Evolutionary conservation across 108 stramenopile species (phyloP).

Genomic region (Skeletonema tropicum): DNA sequence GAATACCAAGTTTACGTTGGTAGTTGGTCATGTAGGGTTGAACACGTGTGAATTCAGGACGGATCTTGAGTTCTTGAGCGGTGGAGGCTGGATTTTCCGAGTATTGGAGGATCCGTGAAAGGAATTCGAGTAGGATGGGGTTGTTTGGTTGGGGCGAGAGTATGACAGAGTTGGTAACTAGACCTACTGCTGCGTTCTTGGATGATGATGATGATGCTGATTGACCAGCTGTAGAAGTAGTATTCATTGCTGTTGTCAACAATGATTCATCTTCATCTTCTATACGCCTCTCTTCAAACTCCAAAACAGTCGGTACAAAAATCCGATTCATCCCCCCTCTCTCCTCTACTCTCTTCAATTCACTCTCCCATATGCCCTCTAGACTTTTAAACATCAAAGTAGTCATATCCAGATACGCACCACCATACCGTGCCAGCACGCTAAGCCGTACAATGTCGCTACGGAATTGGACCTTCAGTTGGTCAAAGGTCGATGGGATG

Average conservation of each 20-base stretch:
- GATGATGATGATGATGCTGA: not conserved
- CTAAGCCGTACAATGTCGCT: not conserved
- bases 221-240: not conserved
- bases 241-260: no score
- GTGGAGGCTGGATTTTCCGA: not conserved
- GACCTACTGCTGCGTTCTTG: not conserved
- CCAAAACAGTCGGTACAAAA: constrained; percentile 3
- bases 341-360: not conserved
- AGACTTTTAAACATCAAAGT: not conserved
- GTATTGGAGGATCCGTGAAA: not conserved
- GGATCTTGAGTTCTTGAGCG: not conserved
- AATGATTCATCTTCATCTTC: not conserved
- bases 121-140: not conserved
- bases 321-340: not conserved
- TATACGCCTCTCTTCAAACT: not conserved
- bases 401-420: constrained; percentile 1
- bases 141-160: not conserved
- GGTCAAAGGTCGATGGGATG: not conserved
- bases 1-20: not conserved
- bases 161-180: not conserved
- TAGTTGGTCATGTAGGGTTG: not conserved
- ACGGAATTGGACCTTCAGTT: not conserved
- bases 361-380: not conserved
- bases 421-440: not conserved
- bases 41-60: not conserved